Conservation (phyloP, 2,329 filamentous ascomycete genomes). For the Dactylellina sp. region DNA sequence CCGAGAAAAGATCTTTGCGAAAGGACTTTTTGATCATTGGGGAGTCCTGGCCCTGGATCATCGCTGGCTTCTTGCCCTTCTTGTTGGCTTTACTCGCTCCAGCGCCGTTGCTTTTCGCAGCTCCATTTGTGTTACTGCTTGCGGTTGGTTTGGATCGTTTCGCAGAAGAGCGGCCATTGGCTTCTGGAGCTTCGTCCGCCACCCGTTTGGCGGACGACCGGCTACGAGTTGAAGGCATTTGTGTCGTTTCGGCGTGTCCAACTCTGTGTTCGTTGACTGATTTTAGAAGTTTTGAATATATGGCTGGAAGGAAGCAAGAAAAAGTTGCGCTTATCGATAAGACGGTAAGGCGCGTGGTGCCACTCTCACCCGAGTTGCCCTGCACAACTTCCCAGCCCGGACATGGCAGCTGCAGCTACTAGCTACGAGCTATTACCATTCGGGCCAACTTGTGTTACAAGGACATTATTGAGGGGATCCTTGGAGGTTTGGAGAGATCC, state of each 20-base stretch:
- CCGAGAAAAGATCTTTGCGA: conserved; percentile 74
- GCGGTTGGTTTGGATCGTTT: conserved; percentile 46
- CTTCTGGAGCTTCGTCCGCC: conserved; percentile 46
- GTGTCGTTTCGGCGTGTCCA: conserved; percentile 10
- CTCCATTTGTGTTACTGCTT: conserved; percentile 35
- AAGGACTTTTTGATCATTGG: conserved; percentile 66
- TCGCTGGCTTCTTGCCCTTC: conserved; percentile 49
- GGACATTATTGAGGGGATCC: too few species aligned
- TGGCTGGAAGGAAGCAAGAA: conserved; percentile 1
- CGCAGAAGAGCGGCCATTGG: conserved; percentile 51
- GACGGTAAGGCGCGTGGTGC: conserved; percentile 51
- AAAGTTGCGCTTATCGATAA: conserved; percentile 53
- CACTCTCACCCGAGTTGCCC: conserved; percentile 45
- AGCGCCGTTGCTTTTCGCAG: conserved; percentile 31
- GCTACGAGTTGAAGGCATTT: conserved; percentile 53
- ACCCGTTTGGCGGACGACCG: conserved; percentile 51
- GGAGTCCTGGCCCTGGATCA: conserved; percentile 48
- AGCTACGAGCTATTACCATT: too few species aligned
- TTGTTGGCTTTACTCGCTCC: conserved; percentile 18
- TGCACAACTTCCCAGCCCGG: conserved; percentile 18
- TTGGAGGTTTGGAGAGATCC: too few species aligned
- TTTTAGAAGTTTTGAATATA: conserved; percentile 9
- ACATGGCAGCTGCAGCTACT: too few species aligned
- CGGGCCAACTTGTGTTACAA: too few species aligned
- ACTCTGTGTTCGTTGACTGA: neutral